phyloP scores from a whole-genome alignment of 2,329 filamentous ascomycete genomes.

The Paracorniculantispora psalliotae region DNA sequence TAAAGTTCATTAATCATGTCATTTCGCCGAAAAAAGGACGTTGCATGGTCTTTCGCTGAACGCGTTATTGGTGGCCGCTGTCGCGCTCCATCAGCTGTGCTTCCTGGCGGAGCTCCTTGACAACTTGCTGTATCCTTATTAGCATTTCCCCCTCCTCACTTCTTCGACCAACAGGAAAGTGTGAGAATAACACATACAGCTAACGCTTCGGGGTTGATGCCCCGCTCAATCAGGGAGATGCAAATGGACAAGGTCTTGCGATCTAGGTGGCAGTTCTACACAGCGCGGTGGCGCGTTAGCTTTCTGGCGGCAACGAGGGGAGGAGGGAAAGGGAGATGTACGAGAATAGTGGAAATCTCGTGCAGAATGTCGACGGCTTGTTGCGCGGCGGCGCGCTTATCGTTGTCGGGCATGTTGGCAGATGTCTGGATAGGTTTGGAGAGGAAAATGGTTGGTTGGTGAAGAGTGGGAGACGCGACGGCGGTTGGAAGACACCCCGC shows the following conservation, averaged over 20 bases:
- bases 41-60: too few relatives aligned
- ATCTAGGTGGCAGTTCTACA: conserved; percentile 90
- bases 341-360: conserved; percentile 84
- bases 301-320: neutral
- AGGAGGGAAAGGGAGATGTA: conserved; percentile 38
- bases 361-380: conserved; percentile 79
- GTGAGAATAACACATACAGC: conserved; percentile 52
- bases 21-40: too few relatives aligned
- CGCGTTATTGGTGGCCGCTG: conserved; percentile 24
- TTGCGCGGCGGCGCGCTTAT: conserved; percentile 71
- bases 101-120: conserved; percentile 56
- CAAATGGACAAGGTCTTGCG: conserved; percentile 88
- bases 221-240: conserved; percentile 95
- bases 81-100: conserved; percentile 46
- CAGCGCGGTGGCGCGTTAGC: conserved; percentile 3
- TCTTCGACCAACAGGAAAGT: neutral
- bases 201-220: conserved; percentile 90
- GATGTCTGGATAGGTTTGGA: too few relatives aligned
- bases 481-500: too few relatives aligned
- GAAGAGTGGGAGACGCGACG: neutral
- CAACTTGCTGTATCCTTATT: conserved; percentile 42
- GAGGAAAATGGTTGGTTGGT: neutral
- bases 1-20: neutral
- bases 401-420: conserved; percentile 46
- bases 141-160: neutral